Evolutionary conservation across 2,329 filamentous ascomycete species (phyloP).

Genomic region (Beauveria varroae): DNA sequence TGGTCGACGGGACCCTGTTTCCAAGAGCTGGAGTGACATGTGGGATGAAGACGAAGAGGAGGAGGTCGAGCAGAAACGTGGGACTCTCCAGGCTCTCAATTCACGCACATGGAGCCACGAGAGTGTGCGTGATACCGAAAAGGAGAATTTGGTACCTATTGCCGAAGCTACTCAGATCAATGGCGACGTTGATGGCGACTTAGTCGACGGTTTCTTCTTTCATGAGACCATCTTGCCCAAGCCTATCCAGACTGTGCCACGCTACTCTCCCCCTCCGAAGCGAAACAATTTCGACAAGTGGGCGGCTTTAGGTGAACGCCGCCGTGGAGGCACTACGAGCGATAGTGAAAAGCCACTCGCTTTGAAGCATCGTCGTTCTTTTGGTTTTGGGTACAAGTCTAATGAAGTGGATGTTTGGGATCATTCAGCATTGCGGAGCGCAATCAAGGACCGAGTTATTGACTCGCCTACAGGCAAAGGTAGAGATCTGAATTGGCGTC

Average conservation of each 20-base stretch:
- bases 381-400: conserved; percentile 40
- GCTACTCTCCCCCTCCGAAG: conserved; percentile 62
- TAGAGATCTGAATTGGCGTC: conserved; percentile 55
- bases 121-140: conserved; percentile 39
- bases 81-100: conserved; percentile 55
- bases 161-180: conserved; percentile 28
- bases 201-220: conserved; percentile 66
- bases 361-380: conserved; percentile 40
- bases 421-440: conserved; percentile 29
- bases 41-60: conserved; percentile 79
- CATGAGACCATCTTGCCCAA: conserved; percentile 50
- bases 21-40: conserved; percentile 98
- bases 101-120: conserved; percentile 74
- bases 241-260: conserved; percentile 31
- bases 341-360: conserved; percentile 44
- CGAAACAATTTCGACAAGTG: conserved; percentile 69
- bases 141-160: conserved; percentile 16
- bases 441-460: conserved; percentile 39
- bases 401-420: conserved; percentile 43
- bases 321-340: conserved; percentile 56
- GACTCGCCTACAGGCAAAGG: conserved; percentile 51
- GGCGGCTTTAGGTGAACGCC: conserved; percentile 77
- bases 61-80: conserved; percentile 48
- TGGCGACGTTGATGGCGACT: conserved; percentile 53
- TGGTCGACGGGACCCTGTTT: conserved; percentile 70